Evolutionary conservation across 2,329 filamentous ascomycete species (phyloP).

Genomic region (Chaetomium sp.): DNA sequence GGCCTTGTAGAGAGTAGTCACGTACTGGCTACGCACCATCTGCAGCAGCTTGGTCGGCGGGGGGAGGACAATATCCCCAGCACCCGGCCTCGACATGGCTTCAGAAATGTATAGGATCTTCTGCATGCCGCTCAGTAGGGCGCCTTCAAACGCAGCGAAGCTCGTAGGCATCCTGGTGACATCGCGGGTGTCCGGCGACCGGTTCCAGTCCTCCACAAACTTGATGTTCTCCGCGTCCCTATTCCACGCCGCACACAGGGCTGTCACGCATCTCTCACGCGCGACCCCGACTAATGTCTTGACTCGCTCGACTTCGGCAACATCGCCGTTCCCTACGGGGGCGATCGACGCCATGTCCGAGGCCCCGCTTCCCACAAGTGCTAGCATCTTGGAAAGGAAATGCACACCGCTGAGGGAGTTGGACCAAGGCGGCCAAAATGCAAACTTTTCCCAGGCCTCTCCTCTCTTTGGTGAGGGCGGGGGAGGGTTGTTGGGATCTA

Average conservation of each 20-base stretch:
- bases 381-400: conserved; percentile 76
- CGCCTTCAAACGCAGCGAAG: conserved; percentile 79
- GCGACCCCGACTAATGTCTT: conserved; percentile 68
- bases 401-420: conserved; percentile 90
- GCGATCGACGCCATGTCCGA: conserved; percentile 75
- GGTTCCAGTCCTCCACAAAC: conserved; percentile 87
- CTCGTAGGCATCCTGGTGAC: conserved; percentile 85
- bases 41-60: conserved; percentile 83
- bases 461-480: conserved; percentile 70
- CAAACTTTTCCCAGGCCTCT: conserved; percentile 86
- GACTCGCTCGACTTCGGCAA: conserved; percentile 61
- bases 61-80: conserved; percentile 72
- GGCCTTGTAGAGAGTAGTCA: conserved; percentile 88
- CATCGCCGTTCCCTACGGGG: conserved; percentile 52
- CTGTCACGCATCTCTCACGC: conserved; percentile 77
- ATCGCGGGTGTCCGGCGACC: conserved; percentile 72
- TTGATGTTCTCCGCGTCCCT: conserved; percentile 90
- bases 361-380: conserved; percentile 77
- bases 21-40: conserved; percentile 86
- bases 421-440: conserved; percentile 91
- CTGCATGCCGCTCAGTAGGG: conserved; percentile 79
- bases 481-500: conserved; percentile 72
- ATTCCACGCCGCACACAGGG: conserved; percentile 86
- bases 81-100: conserved; percentile 66
- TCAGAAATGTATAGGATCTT: conserved; percentile 93